Base-by-base conservation (phyloP, 2,329 filamentous ascomycete species). In the Cladosporium sp. region DNA sequence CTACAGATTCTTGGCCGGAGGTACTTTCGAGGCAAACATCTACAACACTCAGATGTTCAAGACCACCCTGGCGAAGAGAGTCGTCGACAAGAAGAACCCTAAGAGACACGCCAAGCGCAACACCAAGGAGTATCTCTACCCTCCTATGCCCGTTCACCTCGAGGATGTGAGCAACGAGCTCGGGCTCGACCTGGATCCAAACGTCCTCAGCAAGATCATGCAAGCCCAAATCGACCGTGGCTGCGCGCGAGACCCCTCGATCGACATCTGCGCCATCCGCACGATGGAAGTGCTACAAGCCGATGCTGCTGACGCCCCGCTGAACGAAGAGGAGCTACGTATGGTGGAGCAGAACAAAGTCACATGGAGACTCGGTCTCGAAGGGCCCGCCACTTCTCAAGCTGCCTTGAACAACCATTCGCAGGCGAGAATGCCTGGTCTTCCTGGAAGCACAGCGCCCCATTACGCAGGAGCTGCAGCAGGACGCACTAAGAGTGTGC, bases 31-130 rank as follows among this genome's bases (percentile, higher is more conserved):
- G 66, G 81, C 85, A 38, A 77, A 78, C 9, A 72, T 95, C 43
- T 82, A 90, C 60, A 86, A 88, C 67, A 83, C 81, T 56, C 78
- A 84, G 1, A 74, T 95, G 1, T 95, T 90, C 78, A 96, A 96
- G 68, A 84, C 78, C 32, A 87, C 93, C 64, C 75, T 96, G 42
- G 82, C 88, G 3, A 82, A 80, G 37, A 82, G 88, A 11, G 87
- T 95, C 1, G 85, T 96, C 3, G 91, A 96, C 69, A 84, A 89
- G 65, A 89, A 86, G 70, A 89, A 88, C 46, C 83, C 85, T 0
- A 70, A 83, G n/a, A 82, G 86, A 7, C 81, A 77, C 67, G 83
- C 87, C 0, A 75, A 77, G 16, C 80, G 78, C 48, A 74, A 64
- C 44, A 53, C 61, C 10, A 56, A 68, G 1, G 75, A 82, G 1